Base-by-base conservation (phyloP, 2,329 filamentous ascomycete species). In the Colletotrichum caudatum region DNA sequence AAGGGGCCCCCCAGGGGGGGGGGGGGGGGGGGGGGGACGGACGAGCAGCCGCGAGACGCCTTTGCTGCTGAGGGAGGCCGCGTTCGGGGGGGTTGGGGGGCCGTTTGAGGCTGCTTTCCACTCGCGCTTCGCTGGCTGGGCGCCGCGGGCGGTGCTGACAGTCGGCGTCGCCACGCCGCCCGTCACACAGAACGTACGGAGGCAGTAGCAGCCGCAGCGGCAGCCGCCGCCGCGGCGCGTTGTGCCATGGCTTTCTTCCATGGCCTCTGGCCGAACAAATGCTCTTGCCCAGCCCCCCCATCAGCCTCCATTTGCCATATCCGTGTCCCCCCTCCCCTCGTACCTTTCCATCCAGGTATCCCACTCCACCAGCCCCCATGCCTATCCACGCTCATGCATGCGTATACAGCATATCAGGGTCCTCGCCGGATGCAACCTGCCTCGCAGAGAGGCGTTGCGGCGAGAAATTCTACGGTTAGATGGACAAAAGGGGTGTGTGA, bases 381-480 rank as follows among this genome's bases (percentile, higher is more conserved):
- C 33, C 33, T 14, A 57, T 39, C 33, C 37, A 44, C 29, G 57
- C 20, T 29, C 57, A 29, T 51, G 59, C 29, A 39, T 39, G 33
- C 51, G 63, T 26, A 26, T 50, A 50, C 59, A 33, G 12, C 33
- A 50, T 29, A 37, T 35, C 48, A 29, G 23, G 41, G 44, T 12
- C 20, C 46, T 29, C 59, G 26, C 46, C 23, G 16, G 16, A n/a
- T 59, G 61, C 16, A 53, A 48, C 39, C 44, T 29, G 66, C 41
- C 53, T 53, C 51, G n/a, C 20, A 39, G 33, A 35, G 48, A 48
- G 44, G 41, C 35, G 41, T 66, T 66, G 46, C 26, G 33, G 59
- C 66, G 66, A 69, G 53, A 39, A 59, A 54, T 66, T 60, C 37
- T 35, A 60, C 66, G 54, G 54, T 48, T 62, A 35, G 57, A 46